phyloP scores from a whole-genome alignment of 176 grass and related monocot species.

The Zizania latifolia region DNA sequence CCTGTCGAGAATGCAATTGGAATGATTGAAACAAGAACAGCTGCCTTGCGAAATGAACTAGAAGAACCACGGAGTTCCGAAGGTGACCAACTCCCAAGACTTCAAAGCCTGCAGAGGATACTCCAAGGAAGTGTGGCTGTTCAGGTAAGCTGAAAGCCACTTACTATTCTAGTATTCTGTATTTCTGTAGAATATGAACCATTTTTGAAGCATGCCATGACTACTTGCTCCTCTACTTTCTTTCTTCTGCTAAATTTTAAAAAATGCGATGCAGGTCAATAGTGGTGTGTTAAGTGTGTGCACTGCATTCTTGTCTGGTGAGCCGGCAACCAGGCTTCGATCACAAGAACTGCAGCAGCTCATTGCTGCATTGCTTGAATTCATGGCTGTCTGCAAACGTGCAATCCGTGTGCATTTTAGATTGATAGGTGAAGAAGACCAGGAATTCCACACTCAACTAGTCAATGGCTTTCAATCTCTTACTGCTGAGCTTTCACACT shows the following conservation, averaged over 20 bases:
- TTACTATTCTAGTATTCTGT: too few species aligned
- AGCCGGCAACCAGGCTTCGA: constrained; percentile 87
- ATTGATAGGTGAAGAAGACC: constrained; percentile 95
- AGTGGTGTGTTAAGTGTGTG: constrained; percentile 95
- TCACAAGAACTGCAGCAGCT: constrained; percentile 97
- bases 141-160: constrained; percentile 54
- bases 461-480: constrained; percentile 98
- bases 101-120: constrained; percentile 96
- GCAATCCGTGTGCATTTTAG: constrained; percentile 96
- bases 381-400: constrained; percentile 99
- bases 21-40: constrained; percentile 99
- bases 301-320: constrained; percentile 94
- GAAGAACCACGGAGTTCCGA: constrained; percentile 97
- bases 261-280: constrained; percentile 67
- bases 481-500: constrained; percentile 94
- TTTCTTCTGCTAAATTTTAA: constrained; percentile 11
- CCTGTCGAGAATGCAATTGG: constrained; percentile 98
- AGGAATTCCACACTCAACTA: constrained; percentile 98
- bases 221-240: background rate
- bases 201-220: background rate
- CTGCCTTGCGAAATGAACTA: constrained; percentile 91
- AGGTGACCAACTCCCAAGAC: constrained; percentile 88
- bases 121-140: constrained; percentile 99
- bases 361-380: constrained; percentile 91
- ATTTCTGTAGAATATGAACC: background rate